phyloP scores from a whole-genome alignment of 768 basidiomycete species.

The Kwoniella sp. region DNA sequence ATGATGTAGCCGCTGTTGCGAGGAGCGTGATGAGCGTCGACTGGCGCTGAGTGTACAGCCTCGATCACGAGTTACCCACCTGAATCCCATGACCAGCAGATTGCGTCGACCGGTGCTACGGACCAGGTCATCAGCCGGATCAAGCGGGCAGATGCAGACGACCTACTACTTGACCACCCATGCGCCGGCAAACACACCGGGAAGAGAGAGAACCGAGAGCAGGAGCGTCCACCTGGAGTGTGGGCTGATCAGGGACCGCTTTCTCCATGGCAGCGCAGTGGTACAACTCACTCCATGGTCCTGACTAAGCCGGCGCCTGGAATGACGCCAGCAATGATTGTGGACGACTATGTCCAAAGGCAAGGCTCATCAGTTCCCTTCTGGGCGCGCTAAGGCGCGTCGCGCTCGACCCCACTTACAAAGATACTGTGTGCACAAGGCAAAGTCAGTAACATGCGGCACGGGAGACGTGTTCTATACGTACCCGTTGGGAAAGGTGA shows the following conservation, averaged over 20 bases:
- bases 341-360: constrained; percentile 47
- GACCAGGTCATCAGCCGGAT: neutral
- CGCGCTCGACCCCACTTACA: neutral
- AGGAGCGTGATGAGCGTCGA: neutral
- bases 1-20: constrained; percentile 59
- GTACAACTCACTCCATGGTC: constrained; percentile 53
- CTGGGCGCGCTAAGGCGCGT: neutral
- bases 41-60: too few species aligned
- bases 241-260: constrained; percentile 1
- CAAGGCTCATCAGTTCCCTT: neutral
- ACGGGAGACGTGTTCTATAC: constrained; percentile 52
- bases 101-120: constrained; percentile 29
- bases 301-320: constrained; percentile 53
- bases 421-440: constrained; percentile 1
- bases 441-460: neutral
- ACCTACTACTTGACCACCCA: constrained; percentile 55
- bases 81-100: constrained; percentile 55
- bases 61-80: constrained; percentile 7
- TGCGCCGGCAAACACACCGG: constrained; percentile 54
- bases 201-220: constrained; percentile 50
- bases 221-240: constrained; percentile 23
- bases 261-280: neutral
- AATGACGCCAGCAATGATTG: constrained; percentile 66
- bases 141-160: neutral
- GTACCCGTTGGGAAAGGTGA: constrained; percentile 69